Evolutionary conservation across 148 eudicot species (phyloP).

Genomic region (Camellia granthamiana): DNA sequence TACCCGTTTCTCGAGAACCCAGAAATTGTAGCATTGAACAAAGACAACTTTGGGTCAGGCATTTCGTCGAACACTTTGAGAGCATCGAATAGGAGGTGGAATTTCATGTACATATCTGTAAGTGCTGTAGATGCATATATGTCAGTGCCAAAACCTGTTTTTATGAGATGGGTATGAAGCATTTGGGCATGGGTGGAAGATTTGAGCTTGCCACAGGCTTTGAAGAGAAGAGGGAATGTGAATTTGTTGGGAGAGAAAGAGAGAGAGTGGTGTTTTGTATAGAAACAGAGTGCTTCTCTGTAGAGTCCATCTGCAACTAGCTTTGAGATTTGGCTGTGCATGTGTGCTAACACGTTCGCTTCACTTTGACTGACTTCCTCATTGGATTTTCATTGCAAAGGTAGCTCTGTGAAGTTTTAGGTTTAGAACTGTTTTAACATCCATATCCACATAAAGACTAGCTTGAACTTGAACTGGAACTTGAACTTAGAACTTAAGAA

Average conservation of each 20-base stretch:
- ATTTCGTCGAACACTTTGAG: constrained; percentile 45
- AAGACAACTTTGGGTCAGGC: constrained; percentile 26
- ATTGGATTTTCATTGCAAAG: not conserved
- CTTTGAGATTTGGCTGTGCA: constrained; percentile 37
- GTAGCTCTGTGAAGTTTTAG: no score
- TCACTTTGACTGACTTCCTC: not conserved
- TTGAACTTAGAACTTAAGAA: no score
- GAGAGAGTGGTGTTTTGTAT: constrained; percentile 43
- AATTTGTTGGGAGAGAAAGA: constrained; percentile 37
- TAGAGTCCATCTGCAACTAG: constrained; percentile 47
- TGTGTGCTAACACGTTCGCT: no score
- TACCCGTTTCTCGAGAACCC: constrained; percentile 54
- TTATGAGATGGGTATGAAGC: constrained; percentile 61
- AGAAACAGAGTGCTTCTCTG: constrained; percentile 40
- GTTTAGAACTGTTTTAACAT: not conserved
- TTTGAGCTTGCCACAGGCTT: constrained; percentile 57
- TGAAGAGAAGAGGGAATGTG: constrained; percentile 67
- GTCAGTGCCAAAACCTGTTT: constrained; percentile 44
- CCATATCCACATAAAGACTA: no score
- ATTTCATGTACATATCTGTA: constrained; percentile 50
- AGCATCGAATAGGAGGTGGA: constrained; percentile 32
- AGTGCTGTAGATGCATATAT: constrained; percentile 56
- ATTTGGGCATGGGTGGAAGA: constrained; percentile 44
- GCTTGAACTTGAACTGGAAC: no score
- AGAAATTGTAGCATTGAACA: constrained; percentile 35